A percentile compares a stretch with the other conserved stretches of the same genome.
Evolutionary conservation across 495 filamentous ascomycete species (phyloP).

Genomic region (Penicillium pulvis): DNA sequence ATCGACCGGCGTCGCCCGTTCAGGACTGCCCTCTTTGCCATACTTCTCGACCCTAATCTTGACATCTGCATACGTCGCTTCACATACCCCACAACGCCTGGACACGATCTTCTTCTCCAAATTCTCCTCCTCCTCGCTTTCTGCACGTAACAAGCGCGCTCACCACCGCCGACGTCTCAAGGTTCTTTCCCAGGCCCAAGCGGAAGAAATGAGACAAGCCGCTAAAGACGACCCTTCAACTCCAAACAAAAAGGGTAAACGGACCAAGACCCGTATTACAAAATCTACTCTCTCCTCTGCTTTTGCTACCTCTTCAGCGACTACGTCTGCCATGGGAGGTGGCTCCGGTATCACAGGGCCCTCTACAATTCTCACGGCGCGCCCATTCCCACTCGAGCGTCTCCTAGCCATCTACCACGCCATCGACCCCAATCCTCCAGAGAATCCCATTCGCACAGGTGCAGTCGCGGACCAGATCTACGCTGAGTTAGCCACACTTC

Average conservation of each 20-base stretch:
- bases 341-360: slow-evolving; percentile 56
- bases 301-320: slow-evolving; percentile 44
- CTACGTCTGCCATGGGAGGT: slow-evolving; percentile 39
- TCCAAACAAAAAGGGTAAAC: slow-evolving; percentile 38
- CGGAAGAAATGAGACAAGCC: slow-evolving; percentile 34
- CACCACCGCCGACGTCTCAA: slow-evolving; percentile 59
- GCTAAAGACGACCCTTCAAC: slow-evolving; percentile 28
- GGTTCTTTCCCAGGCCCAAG: slow-evolving; percentile 46
- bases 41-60: slow-evolving; percentile 82
- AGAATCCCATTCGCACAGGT: slow-evolving; percentile 48
- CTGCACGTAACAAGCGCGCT: slow-evolving; percentile 49
- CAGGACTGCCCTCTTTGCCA: slow-evolving; percentile 57
- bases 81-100: slow-evolving; percentile 76
- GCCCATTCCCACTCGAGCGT: slow-evolving; percentile 84
- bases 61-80: slow-evolving; percentile 87
- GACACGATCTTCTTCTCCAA: slow-evolving; percentile 88
- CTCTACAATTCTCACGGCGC: slow-evolving; percentile 71
- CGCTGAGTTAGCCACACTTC: slow-evolving; percentile 77
- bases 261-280: slow-evolving; percentile 46
- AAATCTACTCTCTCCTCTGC: slow-evolving; percentile 50
- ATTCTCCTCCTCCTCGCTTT: slow-evolving; percentile 58
- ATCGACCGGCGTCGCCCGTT: slow-evolving; percentile 34
- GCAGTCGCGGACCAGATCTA: slow-evolving; percentile 63
- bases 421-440: slow-evolving; percentile 66
- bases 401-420: slow-evolving; percentile 85